Percentiles rank a stretch among this genome's conserved stretches.
Evolutionary conservation across 768 basidiomycete species (phyloP).

Genomic region (Tylopilus cervinicoccineus): DNA sequence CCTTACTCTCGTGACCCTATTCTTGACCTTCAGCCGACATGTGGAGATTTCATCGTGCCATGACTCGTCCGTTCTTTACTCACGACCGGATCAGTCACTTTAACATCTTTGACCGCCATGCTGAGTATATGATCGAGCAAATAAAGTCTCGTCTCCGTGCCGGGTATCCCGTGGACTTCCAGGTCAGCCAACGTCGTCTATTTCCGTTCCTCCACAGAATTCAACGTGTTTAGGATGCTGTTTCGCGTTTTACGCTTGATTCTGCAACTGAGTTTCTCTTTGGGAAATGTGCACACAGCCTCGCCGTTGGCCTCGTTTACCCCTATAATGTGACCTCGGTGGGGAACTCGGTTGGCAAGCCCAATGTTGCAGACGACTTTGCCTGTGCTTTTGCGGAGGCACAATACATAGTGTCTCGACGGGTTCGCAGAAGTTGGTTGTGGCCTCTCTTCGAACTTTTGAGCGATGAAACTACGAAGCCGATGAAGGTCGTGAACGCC

Average conservation of each 20-base stretch:
- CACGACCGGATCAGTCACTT: slow-evolving; percentile 57
- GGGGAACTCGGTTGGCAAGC: slow-evolving; percentile 18
- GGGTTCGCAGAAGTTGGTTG: slow-evolving; percentile 43
- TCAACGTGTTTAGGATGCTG: slow-evolving; percentile 40
- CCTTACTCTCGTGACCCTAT: background rate
- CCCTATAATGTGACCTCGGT: slow-evolving; percentile 37
- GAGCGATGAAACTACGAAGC: background rate
- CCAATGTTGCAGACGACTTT: slow-evolving; percentile 40
- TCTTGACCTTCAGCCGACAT: slow-evolving; percentile 36
- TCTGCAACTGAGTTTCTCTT: slow-evolving; percentile 66
- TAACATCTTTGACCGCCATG: slow-evolving; percentile 55
- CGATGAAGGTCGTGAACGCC: slow-evolving; percentile 4
- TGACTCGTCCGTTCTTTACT: slow-evolving; percentile 63
- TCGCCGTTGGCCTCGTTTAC: slow-evolving; percentile 49
- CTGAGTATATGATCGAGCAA: slow-evolving; percentile 39
- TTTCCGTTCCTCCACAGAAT: background rate
- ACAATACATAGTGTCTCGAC: slow-evolving; percentile 39
- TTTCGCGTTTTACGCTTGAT: slow-evolving; percentile 63
- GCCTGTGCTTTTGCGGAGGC: slow-evolving; percentile 46
- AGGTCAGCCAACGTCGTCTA: slow-evolving; percentile 29
- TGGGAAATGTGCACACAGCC: slow-evolving; percentile 51
- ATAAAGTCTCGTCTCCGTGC: slow-evolving; percentile 46
- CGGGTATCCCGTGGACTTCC: slow-evolving; percentile 57
- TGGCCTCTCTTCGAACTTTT: slow-evolving; percentile 54
- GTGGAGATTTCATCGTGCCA: slow-evolving; percentile 64